phyloP scores from a whole-genome alignment of 2,329 filamentous ascomycete genomes.

The Colletotrichum tropicicola region DNA sequence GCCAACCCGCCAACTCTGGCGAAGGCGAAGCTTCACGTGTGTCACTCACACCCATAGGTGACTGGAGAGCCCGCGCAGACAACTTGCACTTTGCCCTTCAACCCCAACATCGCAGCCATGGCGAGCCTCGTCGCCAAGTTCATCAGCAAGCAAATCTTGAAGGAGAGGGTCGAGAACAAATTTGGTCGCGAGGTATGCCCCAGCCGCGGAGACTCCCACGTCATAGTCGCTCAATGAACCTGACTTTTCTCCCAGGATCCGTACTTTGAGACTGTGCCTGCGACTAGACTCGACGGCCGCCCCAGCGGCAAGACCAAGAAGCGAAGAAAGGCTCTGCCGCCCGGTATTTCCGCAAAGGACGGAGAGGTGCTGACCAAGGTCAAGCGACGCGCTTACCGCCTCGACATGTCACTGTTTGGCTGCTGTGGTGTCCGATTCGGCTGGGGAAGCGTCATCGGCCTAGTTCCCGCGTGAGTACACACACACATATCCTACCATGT shows the following conservation, averaged over 20 bases:
- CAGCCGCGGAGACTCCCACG: neutral
- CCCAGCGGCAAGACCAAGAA: conserved; percentile 80
- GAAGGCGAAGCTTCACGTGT: no score
- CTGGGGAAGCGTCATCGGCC: conserved; percentile 85
- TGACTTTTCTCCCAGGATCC: conserved; percentile 71
- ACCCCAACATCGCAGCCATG: conserved; percentile 51
- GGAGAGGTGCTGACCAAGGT: conserved; percentile 84
- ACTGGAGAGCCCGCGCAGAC: no score
- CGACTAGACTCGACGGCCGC: conserved; percentile 73
- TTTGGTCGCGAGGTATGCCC: conserved; percentile 61
- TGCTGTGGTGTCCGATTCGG: conserved; percentile 86
- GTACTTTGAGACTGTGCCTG: conserved; percentile 84
- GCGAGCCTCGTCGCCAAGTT: conserved; percentile 61
- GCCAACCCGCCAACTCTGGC: no score
- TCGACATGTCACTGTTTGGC: conserved; percentile 87
- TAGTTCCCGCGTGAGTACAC: conserved; percentile 83
- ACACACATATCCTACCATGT: neutral
- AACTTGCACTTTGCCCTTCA: neutral
- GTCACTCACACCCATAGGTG: no score
- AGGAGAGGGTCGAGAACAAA: conserved; percentile 65
- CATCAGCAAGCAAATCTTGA: conserved; percentile 65
- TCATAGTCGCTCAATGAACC: conserved; percentile 30
- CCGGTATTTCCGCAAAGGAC: conserved; percentile 85
- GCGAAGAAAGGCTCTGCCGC: conserved; percentile 83
- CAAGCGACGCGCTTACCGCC: conserved; percentile 83